Evolutionary conservation across 1,284 basidiomycete species (phyloP).

Genomic region (Ganoderma resinaceum): DNA sequence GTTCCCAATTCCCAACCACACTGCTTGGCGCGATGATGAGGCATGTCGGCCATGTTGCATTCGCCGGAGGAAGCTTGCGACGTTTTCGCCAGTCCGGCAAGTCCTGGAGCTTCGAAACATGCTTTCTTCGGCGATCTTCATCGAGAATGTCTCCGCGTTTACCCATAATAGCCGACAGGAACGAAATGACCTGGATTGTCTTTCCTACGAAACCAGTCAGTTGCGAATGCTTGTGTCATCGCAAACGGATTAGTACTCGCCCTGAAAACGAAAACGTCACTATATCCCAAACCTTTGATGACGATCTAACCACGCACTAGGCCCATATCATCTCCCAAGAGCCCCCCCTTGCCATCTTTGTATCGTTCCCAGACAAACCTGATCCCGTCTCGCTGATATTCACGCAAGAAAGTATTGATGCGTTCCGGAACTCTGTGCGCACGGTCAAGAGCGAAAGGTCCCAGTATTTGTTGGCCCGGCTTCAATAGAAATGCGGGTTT

Average conservation of each 20-base stretch:
- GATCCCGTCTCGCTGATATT: conserved; percentile 87
- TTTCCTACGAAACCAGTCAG: conserved; percentile 55
- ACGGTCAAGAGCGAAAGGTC: conserved; percentile 44
- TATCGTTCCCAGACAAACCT: conserved; percentile 78
- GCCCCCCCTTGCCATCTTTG: conserved; percentile 65
- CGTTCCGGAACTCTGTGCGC: conserved; percentile 63
- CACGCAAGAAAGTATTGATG: conserved; percentile 83
- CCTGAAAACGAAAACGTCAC: neutral
- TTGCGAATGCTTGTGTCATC: neutral
- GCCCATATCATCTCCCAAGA: conserved; percentile 93
- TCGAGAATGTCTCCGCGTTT: conserved; percentile 75
- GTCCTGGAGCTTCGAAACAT: conserved; percentile 72
- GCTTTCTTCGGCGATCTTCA: conserved; percentile 61
- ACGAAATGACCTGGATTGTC: conserved; percentile 89
- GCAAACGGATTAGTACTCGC: neutral
- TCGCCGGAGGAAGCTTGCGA: conserved; percentile 65
- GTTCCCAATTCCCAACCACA: conserved; percentile 82
- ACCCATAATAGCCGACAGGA: conserved; percentile 85
- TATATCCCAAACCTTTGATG: neutral
- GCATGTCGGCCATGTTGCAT: conserved; percentile 80
- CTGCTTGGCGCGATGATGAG: conserved; percentile 83
- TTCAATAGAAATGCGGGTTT: conserved; percentile 62
- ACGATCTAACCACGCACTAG: conserved; percentile 54
- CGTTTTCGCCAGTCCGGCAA: conserved; percentile 56
- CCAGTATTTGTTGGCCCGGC: conserved; percentile 48